These are phyloP conservation scores for Arthrobotrys pseudoclavata DNA, from an alignment of 2,329 filamentous ascomycete species.

Conservation along the genomic window DNA sequence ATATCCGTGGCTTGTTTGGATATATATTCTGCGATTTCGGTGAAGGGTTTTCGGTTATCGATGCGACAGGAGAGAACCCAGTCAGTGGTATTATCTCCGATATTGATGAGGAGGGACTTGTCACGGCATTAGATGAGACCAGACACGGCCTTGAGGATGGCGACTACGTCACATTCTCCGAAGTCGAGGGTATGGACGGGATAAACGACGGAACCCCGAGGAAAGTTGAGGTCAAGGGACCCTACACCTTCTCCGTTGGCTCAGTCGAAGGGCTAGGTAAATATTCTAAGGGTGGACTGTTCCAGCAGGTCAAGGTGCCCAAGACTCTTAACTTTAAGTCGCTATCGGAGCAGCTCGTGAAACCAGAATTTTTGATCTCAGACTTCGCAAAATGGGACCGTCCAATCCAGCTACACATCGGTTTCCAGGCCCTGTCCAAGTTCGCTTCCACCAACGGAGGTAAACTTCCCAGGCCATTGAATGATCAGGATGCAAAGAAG, in stretches of 20 bases:
- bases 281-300: slow-evolving; percentile 90
- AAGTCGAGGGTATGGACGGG: slow-evolving; percentile 90
- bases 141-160: slow-evolving; percentile 96
- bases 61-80: slow-evolving; percentile 90
- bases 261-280: slow-evolving; percentile 84
- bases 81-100: slow-evolving; percentile 88
- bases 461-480: slow-evolving; percentile 83
- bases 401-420: slow-evolving; percentile 89
- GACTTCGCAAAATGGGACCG: slow-evolving; percentile 99
- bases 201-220: slow-evolving; percentile 86
- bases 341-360: slow-evolving; percentile 81
- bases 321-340: slow-evolving; percentile 91
- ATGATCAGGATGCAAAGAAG: slow-evolving; percentile 84
- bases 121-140: slow-evolving; percentile 93
- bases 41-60: slow-evolving; percentile 89
- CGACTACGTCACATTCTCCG: slow-evolving; percentile 94
- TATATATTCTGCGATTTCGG: slow-evolving; percentile 98
- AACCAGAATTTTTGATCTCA: slow-evolving; percentile 89
- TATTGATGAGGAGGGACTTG: slow-evolving; percentile 89
- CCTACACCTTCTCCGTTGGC: slow-evolving; percentile 97
- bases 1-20: slow-evolving; percentile 94
- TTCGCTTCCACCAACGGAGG: slow-evolving; percentile 81
- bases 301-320: slow-evolving; percentile 98
- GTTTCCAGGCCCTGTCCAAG: slow-evolving; percentile 90
- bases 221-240: slow-evolving; percentile 93